Evolutionary conservation across 202 grass and related monocot species (phyloP), one percentile per base, ranked within the genome.

Genomic region (Cymbopogon flexuosus): DNA sequence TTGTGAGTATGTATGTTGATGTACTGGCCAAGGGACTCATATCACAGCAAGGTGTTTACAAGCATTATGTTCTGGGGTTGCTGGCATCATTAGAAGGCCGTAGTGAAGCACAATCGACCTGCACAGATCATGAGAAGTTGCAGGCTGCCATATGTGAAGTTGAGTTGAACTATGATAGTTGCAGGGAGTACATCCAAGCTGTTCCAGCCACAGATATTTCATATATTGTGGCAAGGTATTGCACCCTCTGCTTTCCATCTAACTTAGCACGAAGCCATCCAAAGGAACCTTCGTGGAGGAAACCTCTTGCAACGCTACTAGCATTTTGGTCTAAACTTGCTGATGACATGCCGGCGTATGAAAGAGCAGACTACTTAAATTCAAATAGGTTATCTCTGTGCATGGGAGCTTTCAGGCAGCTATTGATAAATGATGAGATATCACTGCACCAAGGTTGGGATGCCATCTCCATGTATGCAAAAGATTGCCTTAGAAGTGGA

Each of bases 71-170:
- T 78, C 73, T 98, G 62, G 86, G 76, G 58, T 54, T 88, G 73
- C 77, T 98, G 88, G 88, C 92, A 75, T 98, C 90, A 86, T 91
- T 94, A 77, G 95, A 98, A 93, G 92, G 92, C 46, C 81, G 86
- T 61, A 93, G 78, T 77, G 90, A 98, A 89, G 92, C 88, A 77
- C 88, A 80, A 35, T 87, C 79, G 51, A 92, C 88, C 57, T 84
- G 37, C 72, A 91, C 92, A 80, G 82, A 88, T 80, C 77, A 68
- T 86, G 80, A 87, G 79, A 91, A 85, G 19, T 84, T 98, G 73
- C 87, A 95, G 62, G 85, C 42, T 10, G 43, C 88, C 72, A 65
- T 98, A 73, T 62, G 69, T 64, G 92, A 89, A 83, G 89, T 93
- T 91, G 95, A 93, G 64, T 68, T 70, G 37, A 94, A 87, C 75